Evolutionary conservation across 345 rosid species (phyloP).

Genomic region (Lepidium aucheri): DNA sequence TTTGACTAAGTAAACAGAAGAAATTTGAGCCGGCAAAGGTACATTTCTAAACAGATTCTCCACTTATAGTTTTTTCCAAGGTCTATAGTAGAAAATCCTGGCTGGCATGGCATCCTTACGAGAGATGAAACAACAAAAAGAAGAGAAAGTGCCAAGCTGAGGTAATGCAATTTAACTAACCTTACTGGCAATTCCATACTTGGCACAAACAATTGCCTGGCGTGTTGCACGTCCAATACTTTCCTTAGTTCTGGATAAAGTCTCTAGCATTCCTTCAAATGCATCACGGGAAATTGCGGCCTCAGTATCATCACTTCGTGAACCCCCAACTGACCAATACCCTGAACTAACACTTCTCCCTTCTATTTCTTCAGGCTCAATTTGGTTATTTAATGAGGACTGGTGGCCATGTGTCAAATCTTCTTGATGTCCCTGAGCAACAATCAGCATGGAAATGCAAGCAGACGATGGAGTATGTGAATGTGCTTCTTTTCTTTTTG

Average conservation of each 20-base stretch:
- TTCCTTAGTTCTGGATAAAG: conserved; percentile 91
- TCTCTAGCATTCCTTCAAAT: conserved; percentile 99
- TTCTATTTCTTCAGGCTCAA: conserved; percentile 52
- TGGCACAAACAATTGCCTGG: conserved; percentile 91
- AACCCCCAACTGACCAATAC: conserved; percentile 47
- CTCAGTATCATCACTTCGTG: conserved; percentile 79
- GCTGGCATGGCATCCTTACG: background rate
- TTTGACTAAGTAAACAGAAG: background rate
- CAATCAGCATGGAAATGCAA: conserved; percentile 32
- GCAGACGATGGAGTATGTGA: conserved; percentile 41
- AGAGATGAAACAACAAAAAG: background rate
- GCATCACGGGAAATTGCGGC: conserved; percentile 95
- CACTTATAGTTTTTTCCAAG: background rate
- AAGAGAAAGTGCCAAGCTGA: background rate
- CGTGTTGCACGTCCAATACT: conserved; percentile 98
- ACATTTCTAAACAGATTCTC: background rate
- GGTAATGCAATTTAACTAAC: conserved; percentile 32
- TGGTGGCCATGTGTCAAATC: conserved; percentile 36
- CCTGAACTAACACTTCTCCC: conserved; percentile 62
- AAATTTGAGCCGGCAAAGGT: background rate
- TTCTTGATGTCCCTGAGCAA: conserved; percentile 36
- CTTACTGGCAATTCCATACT: conserved; percentile 90
- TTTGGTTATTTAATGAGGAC: conserved; percentile 29
- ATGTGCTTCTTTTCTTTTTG: conserved; percentile 76
- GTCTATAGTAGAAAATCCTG: background rate